Percentiles rank a stretch among this genome's conserved stretches.
phyloP scores from a whole-genome alignment of 2,329 filamentous ascomycete species.

The Colletotrichum falcatum region DNA sequence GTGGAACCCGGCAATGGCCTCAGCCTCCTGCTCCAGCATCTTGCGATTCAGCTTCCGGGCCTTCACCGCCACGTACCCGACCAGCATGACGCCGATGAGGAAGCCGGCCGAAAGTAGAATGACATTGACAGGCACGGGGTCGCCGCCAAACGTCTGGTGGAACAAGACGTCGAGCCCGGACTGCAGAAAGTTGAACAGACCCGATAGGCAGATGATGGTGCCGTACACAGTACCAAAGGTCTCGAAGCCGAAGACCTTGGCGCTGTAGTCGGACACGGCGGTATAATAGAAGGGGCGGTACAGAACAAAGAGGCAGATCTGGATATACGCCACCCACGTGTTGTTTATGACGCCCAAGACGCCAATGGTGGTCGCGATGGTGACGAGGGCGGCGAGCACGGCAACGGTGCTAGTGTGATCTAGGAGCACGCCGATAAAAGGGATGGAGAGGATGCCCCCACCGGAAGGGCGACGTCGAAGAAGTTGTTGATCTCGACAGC shows the following conservation, averaged over 20 bases:
- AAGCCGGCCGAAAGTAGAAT: conserved; percentile 72
- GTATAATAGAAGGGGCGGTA: conserved; percentile 94
- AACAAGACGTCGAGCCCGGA: conserved; percentile 83
- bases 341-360: conserved; percentile 79
- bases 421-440: conserved; percentile 85
- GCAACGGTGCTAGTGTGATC: conserved; percentile 80
- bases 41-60: conserved; percentile 51
- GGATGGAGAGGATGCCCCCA: conserved; percentile 89
- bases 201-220: conserved; percentile 86
- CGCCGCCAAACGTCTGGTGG: conserved; percentile 75
- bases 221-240: conserved; percentile 97
- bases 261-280: conserved; percentile 87
- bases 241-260: conserved; percentile 91
- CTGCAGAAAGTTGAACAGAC: conserved; percentile 86
- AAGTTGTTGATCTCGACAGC: conserved; percentile 82
- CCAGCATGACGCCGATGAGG: conserved; percentile 72
- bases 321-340: conserved; percentile 77
- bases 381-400: conserved; percentile 78
- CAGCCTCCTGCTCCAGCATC: conserved; percentile 41
- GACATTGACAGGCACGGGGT: conserved; percentile 83
- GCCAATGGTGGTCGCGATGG: conserved; percentile 79
- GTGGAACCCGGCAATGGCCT: conserved; percentile 20
- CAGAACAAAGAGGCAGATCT: conserved; percentile 83
- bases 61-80: conserved; percentile 71
- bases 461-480: conserved; percentile 82